Evolutionary conservation across 1,139 yeast species (phyloP), one percentile per base, ranked within the genome.

Genomic region (Yamadazyma sp.): DNA sequence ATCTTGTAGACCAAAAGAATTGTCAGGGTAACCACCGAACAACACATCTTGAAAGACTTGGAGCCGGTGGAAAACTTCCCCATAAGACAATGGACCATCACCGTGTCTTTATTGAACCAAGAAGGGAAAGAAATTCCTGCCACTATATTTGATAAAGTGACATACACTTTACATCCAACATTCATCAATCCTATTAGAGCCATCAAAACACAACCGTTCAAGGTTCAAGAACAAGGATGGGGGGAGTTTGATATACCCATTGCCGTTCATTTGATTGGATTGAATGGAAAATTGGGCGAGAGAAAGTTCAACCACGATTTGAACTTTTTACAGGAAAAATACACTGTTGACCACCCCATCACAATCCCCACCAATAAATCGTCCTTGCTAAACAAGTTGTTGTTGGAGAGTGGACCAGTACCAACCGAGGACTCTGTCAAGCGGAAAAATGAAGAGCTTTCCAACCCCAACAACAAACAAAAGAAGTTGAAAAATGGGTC

Each of bases 171-270:
- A 50, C 98, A 92, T 69, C 97, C 97, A 27, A 92, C 98, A 11
- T 92, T 92, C 63, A 80, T 81, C 39, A 88, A 88, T 59, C 98
- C 97, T 9, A 81, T 78, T 47, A 77, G 97, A 64, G 73, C 84
- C 6, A 62, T 88, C 54, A 88, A 86, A 55, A 82, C 82, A 54
- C 79, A 86, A 15, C 98, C 98, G n/a, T 92, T 90, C 66, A 76
- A 68, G 56, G 84, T 92, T 39, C 87, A 82, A 57, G 98, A 92
- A 62, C 85, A 88, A 67, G 98, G 98, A 34, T 92, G 98, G 98
- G 98, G 98, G 57, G 98, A 92, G 52, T 90, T 90, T 56, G 96
- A 90, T 57, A 76, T 92, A 56, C 88, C 87, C 34, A 82, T 92
- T 47, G 75, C 86, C 14, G 70, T 89, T 41, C 86, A 84, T 49